phyloP scores from a whole-genome alignment of 352 stramenopile genomes.

The Globisporangium barbulae region DNA sequence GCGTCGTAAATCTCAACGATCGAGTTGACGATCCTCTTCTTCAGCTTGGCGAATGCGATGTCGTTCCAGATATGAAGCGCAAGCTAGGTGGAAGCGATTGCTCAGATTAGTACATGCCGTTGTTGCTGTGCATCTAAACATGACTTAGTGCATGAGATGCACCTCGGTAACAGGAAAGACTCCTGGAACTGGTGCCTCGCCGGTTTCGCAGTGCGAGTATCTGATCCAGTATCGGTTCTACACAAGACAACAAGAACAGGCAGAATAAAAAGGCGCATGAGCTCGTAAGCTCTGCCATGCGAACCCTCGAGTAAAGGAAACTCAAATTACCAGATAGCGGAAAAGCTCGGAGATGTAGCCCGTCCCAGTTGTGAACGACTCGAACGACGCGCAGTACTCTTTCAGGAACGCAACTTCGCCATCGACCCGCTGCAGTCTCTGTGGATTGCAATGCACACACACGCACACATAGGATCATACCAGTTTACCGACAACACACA shows the following conservation, averaged over 20 bases:
- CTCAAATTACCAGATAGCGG: conserved; percentile 52
- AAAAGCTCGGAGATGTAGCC: conserved; percentile 85
- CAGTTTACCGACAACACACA: neutral
- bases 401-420: conserved; percentile 68
- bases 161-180: conserved; percentile 81
- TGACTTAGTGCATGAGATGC: neutral
- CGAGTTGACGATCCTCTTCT: conserved; percentile 58
- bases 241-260: neutral
- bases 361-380: conserved; percentile 69
- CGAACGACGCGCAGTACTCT: conserved; percentile 65
- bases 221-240: conserved; percentile 87
- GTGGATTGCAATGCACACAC: neutral
- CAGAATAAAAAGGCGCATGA: neutral
- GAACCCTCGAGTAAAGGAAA: neutral
- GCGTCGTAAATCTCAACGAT: conserved; percentile 68
- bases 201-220: conserved; percentile 83
- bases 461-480: neutral
- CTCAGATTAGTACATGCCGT: neutral
- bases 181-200: conserved; percentile 75
- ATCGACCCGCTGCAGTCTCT: conserved; percentile 53
- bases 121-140: neutral
- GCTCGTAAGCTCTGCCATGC: neutral
- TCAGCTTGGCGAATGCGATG: conserved; percentile 66
- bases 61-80: conserved; percentile 85
- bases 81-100: conserved; percentile 33